Base-by-base conservation (phyloP, 139 green algal species). In the Axilococcus clingmanii region DNA sequence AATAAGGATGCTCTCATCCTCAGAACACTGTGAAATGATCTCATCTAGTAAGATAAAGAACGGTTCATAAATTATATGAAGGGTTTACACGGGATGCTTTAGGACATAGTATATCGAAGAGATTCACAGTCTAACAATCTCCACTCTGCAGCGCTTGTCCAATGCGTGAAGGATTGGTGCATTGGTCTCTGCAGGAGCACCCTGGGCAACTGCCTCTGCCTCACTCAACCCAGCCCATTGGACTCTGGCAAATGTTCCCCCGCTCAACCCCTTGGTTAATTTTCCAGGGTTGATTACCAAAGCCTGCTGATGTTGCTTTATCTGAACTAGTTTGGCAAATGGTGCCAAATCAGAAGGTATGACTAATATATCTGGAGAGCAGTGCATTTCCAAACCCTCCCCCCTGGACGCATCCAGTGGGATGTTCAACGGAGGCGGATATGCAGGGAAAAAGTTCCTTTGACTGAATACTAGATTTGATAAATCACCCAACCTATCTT, bases 381-480 rank as follows among this genome's bases (percentile, higher is more conserved):
- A 28, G 1, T 75, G 63, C 29, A 97, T 56, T 33, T 63, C 53
- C 37, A 95, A 67, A 22, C 47, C 57, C 2, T 49, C 28, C 16
- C 6, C 68, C n/a, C 70, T 52, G 16, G 63, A 62, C 19, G 71
- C 63, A 75, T 97, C 91, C 25, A 97, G 59, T 46, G 69, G 76
- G 5, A 72, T 48, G 27, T 80, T 81, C 7, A 52, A 42, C 0
- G 75, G 50, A 2, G 86, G 62, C 14, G 90, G 90, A 65, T 80
- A 96, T 48, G 97, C 35, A 5, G 90, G 90, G 63, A 90, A 96
- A 61, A 80, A 91, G 55, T 66, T 88, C 27, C 72, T 63, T 71
- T 95, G 85, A 7, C 52, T 68, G 3, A 91, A 28, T 20, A 95
- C n/a, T 56, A 94, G 83, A 2, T 59, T 55, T 0, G 80, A 78